phyloP scores from a whole-genome alignment of 345 rosid genomes.

The Acer yangbiense region DNA sequence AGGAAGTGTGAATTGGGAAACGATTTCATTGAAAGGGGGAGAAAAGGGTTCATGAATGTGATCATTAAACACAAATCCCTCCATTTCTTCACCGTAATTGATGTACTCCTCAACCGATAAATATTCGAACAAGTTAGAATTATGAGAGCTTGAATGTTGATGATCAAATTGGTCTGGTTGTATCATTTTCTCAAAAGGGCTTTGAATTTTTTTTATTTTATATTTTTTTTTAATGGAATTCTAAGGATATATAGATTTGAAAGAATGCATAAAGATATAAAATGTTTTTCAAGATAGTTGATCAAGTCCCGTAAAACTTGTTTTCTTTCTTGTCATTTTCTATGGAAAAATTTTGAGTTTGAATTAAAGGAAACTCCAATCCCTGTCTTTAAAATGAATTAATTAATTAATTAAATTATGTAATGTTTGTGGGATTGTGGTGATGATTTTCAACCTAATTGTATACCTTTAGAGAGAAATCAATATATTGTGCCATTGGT shows the following conservation, averaged over 20 bases:
- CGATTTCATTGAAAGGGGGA: slow-evolving; percentile 10
- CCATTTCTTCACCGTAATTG: background rate
- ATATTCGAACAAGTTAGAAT: background rate
- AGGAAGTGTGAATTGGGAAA: background rate
- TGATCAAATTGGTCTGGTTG: background rate
- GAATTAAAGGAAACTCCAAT: background rate
- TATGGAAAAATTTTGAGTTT: background rate
- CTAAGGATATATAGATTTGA: background rate
- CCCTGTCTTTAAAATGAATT: background rate
- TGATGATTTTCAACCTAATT: background rate
- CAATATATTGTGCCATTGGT: background rate
- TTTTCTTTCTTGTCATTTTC: slow-evolving; percentile 8
- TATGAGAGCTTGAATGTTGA: background rate
- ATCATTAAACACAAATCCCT: background rate
- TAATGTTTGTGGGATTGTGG: too few relatives aligned
- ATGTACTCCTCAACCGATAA: background rate
- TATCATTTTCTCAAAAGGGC: slow-evolving; percentile 9
- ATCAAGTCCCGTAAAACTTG: background rate
- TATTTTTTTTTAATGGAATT: background rate
- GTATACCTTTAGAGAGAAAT: background rate
- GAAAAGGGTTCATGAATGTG: background rate
- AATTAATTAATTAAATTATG: too few relatives aligned
- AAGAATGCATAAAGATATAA: background rate
- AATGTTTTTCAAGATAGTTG: background rate
- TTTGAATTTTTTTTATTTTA: background rate